A percentile compares a stretch with the other conserved stretches of the same genome.
Evolutionary conservation across 371 early-diverging fungal species (phyloP).

Genomic region (Syncephalis plumigaleata): DNA sequence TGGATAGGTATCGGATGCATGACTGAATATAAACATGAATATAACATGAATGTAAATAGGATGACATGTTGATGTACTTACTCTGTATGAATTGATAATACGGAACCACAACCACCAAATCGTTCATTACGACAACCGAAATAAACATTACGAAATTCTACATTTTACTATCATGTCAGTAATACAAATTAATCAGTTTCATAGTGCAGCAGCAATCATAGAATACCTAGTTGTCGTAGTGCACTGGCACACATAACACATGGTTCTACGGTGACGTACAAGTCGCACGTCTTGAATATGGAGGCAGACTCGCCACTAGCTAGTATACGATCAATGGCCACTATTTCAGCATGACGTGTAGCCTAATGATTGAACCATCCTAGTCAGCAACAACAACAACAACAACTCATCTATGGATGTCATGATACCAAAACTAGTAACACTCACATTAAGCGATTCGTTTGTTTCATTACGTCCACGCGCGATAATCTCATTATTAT

Average conservation of each 20-base stretch:
- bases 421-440: not conserved
- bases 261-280: slow-evolving; percentile 98
- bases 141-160: slow-evolving; percentile 40
- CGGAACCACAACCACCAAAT: slow-evolving; percentile 92
- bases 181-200: not conserved
- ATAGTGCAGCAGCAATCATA: not conserved
- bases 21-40: slow-evolving; percentile 2
- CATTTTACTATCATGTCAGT: not conserved
- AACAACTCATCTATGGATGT: not conserved
- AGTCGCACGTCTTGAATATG: slow-evolving; percentile 34
- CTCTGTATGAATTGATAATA: slow-evolving; percentile 52
- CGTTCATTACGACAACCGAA: slow-evolving; percentile 87
- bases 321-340: slow-evolving; percentile 67
- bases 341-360: slow-evolving; percentile 85
- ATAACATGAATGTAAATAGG: slow-evolving; percentile 6
- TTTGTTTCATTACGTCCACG: slow-evolving; percentile 72
- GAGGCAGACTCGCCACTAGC: slow-evolving; percentile 10
- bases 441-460: slow-evolving; percentile 64
- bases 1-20: slow-evolving; percentile 5
- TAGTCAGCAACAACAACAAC: not conserved
- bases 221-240: slow-evolving; percentile 45
- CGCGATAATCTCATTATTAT: slow-evolving; percentile 39
- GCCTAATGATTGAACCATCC: slow-evolving; percentile 28
- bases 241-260: slow-evolving; percentile 98
- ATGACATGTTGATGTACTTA: slow-evolving; percentile 14